A percentile compares a stretch with the other conserved stretches of the same genome.
Conservation (phyloP, 176 grass and related monocot species). For the Oropetium thomaeum region DNA sequence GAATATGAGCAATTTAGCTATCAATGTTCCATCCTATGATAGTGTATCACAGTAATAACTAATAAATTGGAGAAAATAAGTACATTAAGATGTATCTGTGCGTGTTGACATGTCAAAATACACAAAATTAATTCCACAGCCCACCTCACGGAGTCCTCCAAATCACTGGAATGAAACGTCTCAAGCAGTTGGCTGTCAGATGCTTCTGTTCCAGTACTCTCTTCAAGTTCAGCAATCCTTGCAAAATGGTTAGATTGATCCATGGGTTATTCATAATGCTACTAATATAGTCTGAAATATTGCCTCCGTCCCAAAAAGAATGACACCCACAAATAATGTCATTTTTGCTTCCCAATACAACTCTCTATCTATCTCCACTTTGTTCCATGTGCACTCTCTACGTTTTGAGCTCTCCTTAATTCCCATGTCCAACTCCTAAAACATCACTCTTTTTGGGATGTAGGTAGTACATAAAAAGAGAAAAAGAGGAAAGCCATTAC, state of each 20-base stretch:
- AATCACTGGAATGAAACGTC: slow-evolving; percentile 24
- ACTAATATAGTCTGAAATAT: neutral
- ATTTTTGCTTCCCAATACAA: too few species aligned
- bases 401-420: too few species aligned
- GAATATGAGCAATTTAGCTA: neutral
- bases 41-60: too few species aligned
- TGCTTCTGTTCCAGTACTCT: slow-evolving; percentile 77
- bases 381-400: too few species aligned
- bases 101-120: neutral
- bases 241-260: slow-evolving; percentile 31
- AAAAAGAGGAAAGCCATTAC: slow-evolving; percentile 44
- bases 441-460: too few species aligned
- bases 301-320: too few species aligned
- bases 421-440: too few species aligned
- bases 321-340: too few species aligned
- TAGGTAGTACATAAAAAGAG: neutral
- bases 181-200: slow-evolving; percentile 58
- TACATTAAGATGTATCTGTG: neutral
- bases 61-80: neutral
- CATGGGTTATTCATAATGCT: neutral
- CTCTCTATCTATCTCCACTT: too few species aligned
- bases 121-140: neutral
- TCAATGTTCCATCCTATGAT: neutral
- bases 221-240: slow-evolving; percentile 86
- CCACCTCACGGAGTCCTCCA: slow-evolving; percentile 38